Evolutionary conservation across 2,329 filamentous ascomycete species (phyloP).

Genomic region (Sarocladium strictum): DNA sequence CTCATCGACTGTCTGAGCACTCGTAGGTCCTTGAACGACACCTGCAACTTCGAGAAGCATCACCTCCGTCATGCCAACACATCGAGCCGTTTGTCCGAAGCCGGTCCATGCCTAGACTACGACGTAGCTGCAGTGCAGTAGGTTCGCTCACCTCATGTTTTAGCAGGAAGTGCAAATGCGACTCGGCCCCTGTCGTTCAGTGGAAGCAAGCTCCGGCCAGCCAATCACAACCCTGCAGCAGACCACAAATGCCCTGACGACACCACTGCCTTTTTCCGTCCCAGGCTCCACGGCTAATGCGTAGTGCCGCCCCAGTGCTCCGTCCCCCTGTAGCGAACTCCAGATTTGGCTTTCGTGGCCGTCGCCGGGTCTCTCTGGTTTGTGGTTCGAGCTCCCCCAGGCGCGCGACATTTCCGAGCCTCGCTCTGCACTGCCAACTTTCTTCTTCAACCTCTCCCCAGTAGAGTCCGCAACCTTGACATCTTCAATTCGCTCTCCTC

Average conservation of each 20-base stretch:
- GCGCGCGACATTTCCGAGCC: slow-evolving; percentile 7
- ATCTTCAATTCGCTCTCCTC: slow-evolving; percentile 7
- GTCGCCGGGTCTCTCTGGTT: neutral
- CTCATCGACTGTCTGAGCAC: neutral
- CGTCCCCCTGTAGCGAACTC: neutral
- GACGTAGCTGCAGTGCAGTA: neutral
- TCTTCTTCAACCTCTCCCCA: slow-evolving; percentile 7
- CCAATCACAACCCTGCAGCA: neutral
- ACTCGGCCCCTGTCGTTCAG: neutral
- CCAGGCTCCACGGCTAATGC: neutral
- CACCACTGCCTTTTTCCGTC: neutral
- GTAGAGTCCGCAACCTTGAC: neutral
- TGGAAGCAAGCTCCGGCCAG: neutral
- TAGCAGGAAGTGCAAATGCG: neutral
- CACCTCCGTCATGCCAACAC: neutral
- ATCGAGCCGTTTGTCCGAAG: slow-evolving; percentile 1
- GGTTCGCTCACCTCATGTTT: neutral
- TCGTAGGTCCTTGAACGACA: neutral
- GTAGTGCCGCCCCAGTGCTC: neutral
- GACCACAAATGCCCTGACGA: neutral
- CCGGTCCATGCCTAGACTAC: no score
- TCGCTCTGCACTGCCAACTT: slow-evolving; percentile 9
- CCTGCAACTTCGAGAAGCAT: neutral
- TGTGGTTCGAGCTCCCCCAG: slow-evolving; percentile 5
- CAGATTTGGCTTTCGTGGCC: neutral